A percentile compares a stretch with the other conserved stretches of the same genome.
These are phyloP conservation scores for Backusella mclennaniae DNA, from an alignment of 192 early-diverging fungal species.

Conservation along the genomic window DNA sequence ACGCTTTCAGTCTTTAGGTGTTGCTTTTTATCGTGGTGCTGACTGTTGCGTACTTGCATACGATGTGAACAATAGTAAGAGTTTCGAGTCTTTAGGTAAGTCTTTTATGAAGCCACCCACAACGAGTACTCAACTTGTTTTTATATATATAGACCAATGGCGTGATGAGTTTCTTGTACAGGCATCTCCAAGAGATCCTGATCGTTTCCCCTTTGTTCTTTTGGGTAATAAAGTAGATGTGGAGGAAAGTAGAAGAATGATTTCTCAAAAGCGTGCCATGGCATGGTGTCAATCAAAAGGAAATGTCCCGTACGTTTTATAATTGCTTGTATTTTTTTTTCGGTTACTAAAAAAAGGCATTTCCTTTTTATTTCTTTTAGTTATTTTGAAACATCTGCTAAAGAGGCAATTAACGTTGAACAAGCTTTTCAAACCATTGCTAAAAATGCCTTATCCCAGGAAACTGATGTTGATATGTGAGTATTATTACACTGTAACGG, in stretches of 20 bases:
- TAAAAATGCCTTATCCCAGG: conserved; percentile 90
- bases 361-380: conserved; percentile 7
- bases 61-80: conserved; percentile 93
- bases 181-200: conserved; percentile 87
- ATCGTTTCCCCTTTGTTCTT: conserved; percentile 98
- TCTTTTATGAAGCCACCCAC: background rate
- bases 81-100: conserved; percentile 83
- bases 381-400: conserved; percentile 99
- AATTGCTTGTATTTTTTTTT: background rate
- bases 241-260: conserved; percentile 87
- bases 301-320: conserved; percentile 64
- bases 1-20: conserved; percentile 96
- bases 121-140: background rate
- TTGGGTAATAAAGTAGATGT: conserved; percentile 99
- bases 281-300: conserved; percentile 97
- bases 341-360: conserved; percentile 3
- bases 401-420: conserved; percentile 98
- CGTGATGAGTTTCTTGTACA: conserved; percentile 98
- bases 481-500: background rate
- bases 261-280: conserved; percentile 96
- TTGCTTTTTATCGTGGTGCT: conserved; percentile 98
- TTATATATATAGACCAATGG: conserved; percentile 71
- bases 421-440: conserved; percentile 96
- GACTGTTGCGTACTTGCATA: conserved; percentile 98
- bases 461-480: conserved; percentile 85